Evolutionary conservation across 148 eudicot genomes (phyloP).

Genomic region (Talinum fruticosum): DNA sequence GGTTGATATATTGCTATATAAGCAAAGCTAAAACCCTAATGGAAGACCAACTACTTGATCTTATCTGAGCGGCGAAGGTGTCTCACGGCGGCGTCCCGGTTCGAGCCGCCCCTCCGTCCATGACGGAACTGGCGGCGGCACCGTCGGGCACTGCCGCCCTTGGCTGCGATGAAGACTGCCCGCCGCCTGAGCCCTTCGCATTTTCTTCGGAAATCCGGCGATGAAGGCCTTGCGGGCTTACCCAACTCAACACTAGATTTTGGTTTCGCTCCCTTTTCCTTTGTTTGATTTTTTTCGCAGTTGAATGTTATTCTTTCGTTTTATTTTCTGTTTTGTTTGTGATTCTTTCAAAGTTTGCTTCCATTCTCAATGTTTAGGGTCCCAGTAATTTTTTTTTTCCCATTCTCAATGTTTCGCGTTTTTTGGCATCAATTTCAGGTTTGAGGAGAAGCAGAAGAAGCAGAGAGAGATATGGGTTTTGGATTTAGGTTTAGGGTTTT

Average conservation of each 20-base stretch:
- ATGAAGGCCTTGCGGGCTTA: slow-evolving; percentile 31
- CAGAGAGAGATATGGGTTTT: not conserved
- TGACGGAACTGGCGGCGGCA: slow-evolving; percentile 24
- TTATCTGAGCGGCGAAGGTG: slow-evolving; percentile 28
- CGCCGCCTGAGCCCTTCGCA: slow-evolving; percentile 24
- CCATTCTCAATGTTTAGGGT: too few relatives aligned
- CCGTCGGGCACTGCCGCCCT: slow-evolving; percentile 2
- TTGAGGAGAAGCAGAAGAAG: not conserved
- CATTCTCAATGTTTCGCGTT: not conserved
- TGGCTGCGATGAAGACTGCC: slow-evolving; percentile 32
- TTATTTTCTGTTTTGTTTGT: too few relatives aligned
- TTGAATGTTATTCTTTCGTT: too few relatives aligned
- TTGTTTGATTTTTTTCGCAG: not conserved
- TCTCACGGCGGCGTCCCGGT: not conserved
- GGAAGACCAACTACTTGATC: slow-evolving; percentile 25
- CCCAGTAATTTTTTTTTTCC: too few relatives aligned
- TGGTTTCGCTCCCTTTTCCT: not conserved
- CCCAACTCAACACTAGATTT: not conserved
- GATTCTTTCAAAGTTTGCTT: too few relatives aligned
- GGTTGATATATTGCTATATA: too few relatives aligned
- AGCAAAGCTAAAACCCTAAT: slow-evolving; percentile 12
- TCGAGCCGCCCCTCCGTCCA: slow-evolving; percentile 18
- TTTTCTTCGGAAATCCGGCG: slow-evolving; percentile 11
- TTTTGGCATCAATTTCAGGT: not conserved
- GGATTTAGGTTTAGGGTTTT: not conserved